A percentile compares a stretch with the other conserved stretches of the same genome.
Conservation (phyloP, 768 basidiomycete species). For the Russula sp. region DNA sequence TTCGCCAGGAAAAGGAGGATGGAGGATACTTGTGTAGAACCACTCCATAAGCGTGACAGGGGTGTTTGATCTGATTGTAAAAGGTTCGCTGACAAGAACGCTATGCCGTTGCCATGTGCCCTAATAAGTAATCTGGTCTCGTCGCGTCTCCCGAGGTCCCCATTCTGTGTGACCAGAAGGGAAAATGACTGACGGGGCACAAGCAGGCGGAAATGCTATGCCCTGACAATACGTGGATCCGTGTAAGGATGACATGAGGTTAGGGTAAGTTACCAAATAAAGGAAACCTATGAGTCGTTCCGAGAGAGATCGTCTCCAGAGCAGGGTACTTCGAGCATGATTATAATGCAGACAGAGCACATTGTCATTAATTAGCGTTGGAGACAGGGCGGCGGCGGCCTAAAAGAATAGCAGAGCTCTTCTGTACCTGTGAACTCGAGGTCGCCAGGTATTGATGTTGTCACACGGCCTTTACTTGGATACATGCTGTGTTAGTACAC, state of each 20-base stretch:
- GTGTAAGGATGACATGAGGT: background rate
- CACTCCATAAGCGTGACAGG: background rate
- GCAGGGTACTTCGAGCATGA: background rate
- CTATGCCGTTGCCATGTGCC: background rate
- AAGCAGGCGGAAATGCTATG: background rate
- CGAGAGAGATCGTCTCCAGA: background rate
- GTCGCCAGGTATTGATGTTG: background rate
- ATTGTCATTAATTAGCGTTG: background rate
- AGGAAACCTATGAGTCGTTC: background rate
- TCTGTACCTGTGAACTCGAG: background rate
- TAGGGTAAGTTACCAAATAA: background rate
- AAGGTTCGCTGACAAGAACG: slow-evolving; percentile 16
- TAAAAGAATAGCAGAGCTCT: background rate
- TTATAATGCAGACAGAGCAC: background rate
- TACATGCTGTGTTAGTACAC: background rate
- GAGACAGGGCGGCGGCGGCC: background rate
- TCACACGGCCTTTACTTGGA: background rate
- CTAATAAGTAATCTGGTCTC: background rate
- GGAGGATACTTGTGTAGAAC: background rate
- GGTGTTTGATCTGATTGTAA: background rate
- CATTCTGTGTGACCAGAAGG: background rate
- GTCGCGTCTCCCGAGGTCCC: background rate
- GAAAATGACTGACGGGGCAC: background rate
- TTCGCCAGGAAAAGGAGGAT: background rate
- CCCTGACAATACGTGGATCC: background rate